phyloP scores from a whole-genome alignment of 495 filamentous ascomycete species.

The Immersiella caudata region DNA sequence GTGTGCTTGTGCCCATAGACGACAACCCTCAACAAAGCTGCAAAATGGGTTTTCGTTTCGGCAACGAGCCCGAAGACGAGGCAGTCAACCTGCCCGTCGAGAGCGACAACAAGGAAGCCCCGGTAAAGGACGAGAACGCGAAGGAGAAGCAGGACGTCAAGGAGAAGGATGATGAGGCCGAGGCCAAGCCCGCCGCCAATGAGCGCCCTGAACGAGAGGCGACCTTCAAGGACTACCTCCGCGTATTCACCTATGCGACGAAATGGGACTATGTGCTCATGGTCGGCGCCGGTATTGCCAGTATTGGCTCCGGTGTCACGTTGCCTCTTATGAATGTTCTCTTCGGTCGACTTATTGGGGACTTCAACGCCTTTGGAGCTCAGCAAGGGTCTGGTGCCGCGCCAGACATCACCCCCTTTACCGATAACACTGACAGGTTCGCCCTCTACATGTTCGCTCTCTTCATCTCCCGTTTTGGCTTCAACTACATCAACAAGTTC shows the following conservation, averaged over 20 bases:
- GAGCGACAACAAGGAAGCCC: background rate
- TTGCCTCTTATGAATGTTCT: conserved; percentile 45
- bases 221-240: conserved; percentile 44
- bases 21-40: background rate
- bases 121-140: conserved; percentile 8
- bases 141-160: conserved; percentile 1
- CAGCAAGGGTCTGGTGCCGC: background rate
- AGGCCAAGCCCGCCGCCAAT: conserved; percentile 28
- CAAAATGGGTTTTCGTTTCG: conserved; percentile 19
- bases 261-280: conserved; percentile 47
- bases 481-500: conserved; percentile 55
- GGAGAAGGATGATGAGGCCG: conserved; percentile 8
- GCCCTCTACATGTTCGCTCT: conserved; percentile 42
- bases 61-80: conserved; percentile 11
- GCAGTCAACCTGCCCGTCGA: background rate
- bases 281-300: conserved; percentile 37
- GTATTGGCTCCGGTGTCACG: conserved; percentile 38
- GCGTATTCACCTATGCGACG: conserved; percentile 50
- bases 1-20: background rate
- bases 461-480: conserved; percentile 48
- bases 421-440: conserved; percentile 28
- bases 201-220: conserved; percentile 48
- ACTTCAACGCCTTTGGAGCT: conserved; percentile 33
- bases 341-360: conserved; percentile 38
- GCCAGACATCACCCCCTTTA: conserved; percentile 23